Evolutionary conservation across 75 land plant genomes (phyloP), one percentile per base, ranked within the genome.

Genomic region (Picea glauca): DNA sequence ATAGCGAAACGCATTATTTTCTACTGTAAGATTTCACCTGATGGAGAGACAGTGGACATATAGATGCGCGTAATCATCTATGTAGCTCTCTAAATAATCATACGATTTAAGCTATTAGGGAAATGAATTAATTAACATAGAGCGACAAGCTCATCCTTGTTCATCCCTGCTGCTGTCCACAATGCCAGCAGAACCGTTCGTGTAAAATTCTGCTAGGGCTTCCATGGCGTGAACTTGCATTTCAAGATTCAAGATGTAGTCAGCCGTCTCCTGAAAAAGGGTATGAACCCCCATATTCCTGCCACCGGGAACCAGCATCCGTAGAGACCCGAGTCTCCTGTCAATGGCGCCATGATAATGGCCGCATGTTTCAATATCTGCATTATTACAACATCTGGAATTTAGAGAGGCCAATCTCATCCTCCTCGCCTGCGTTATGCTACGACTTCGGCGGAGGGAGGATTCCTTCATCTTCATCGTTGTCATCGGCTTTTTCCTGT

Each of bases 291-390:
- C 77, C 78, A 88, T 38, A 14, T 79, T 85, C 31, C 58, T 32
- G 8, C 85, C 85, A n/a, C 88, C 90, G 9, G 90, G 90, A n/a
- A 88, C 77, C 31, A 88, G 72, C 77, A 58, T 62, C 83, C 64
- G 83, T 21, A 88, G 85, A 81, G 76, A 83, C 79, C 58, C 60
- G 23, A 86, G 46, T 70, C 85, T 87, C 35, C 13, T 43, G 54
- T 40, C 12, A 40, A 20, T 18, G 73, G 43, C 50, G 4, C 3
- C n/a, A 43, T 43, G 73, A 43, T 70, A 14, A 31, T 3, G 17
- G 1, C 33, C 9, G 17, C 6, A 18, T 14, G 14, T 17, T 66
- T 33, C 40, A 66, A 32, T 66, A 66, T 18, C 56, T 8, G 11
- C 11, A 8, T 8, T 50, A 8, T 50, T 8, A 8, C 56, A 50